These are phyloP conservation scores for Monilinia fructigena DNA, from an alignment of 2,329 filamentous ascomycete species.

Conservation along the genomic window DNA sequence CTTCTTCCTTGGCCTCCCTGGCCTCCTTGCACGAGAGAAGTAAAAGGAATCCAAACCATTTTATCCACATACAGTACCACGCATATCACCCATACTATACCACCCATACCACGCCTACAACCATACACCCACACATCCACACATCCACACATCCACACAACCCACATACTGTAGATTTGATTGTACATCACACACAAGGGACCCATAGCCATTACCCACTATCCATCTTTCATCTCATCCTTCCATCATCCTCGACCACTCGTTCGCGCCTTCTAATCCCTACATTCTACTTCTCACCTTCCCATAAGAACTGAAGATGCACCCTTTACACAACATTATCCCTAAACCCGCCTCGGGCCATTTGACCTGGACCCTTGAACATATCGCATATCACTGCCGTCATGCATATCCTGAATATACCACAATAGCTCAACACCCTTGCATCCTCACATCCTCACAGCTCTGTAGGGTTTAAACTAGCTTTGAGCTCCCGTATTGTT, in stretches of 20 bases:
- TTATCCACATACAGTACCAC: not conserved
- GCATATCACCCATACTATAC: not conserved
- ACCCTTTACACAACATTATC: slow-evolving; percentile 6
- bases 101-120: not conserved
- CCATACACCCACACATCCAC: too few species aligned
- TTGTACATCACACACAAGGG: slow-evolving; percentile 14
- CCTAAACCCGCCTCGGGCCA: not conserved
- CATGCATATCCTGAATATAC: slow-evolving; percentile 26
- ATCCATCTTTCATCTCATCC: slow-evolving; percentile 16
- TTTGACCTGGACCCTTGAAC: slow-evolving; percentile 19
- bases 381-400: slow-evolving; percentile 26
- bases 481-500: slow-evolving; percentile 34
- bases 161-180: slow-evolving; percentile 1
- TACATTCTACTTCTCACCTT: not conserved
- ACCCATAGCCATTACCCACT: slow-evolving; percentile 11
- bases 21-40: not conserved
- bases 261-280: slow-evolving; percentile 3
- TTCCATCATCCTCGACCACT: slow-evolving; percentile 17
- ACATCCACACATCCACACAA: not conserved
- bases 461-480: slow-evolving; percentile 37
- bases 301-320: slow-evolving; percentile 1
- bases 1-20: not conserved
- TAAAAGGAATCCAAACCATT: slow-evolving; percentile 5
- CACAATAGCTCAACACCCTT: slow-evolving; percentile 15
- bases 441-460: slow-evolving; percentile 29